phyloP scores from a whole-genome alignment of 2,329 filamentous ascomycete genomes.

The Tolypocladium nubicola region DNA sequence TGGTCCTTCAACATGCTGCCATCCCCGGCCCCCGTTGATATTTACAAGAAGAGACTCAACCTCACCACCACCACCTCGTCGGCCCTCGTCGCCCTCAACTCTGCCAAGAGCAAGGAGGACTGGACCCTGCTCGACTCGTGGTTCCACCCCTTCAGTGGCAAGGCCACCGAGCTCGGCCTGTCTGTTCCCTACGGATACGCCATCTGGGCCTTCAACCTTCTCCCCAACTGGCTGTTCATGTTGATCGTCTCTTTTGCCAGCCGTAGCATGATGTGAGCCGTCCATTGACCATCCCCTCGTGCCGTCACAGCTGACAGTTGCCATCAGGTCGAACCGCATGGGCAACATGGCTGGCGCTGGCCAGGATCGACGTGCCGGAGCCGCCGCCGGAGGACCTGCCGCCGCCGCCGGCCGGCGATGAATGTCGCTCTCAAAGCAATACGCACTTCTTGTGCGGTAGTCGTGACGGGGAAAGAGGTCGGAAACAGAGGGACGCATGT shows the following conservation, averaged over 20 bases:
- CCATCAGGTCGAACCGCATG: conserved; percentile 26
- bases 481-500: not conserved
- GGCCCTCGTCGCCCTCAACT: conserved; percentile 49
- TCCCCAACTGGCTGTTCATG: conserved; percentile 73
- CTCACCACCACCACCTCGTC: conserved; percentile 55
- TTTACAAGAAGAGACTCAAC: conserved; percentile 59
- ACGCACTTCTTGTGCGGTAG: not conserved
- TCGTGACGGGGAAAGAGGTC: not conserved
- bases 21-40: conserved; percentile 49
- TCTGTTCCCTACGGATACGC: conserved; percentile 55
- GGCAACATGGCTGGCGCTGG: not conserved
- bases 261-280: conserved; percentile 62
- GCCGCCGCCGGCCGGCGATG: conserved; percentile 1
- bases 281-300: not conserved
- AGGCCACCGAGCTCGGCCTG: conserved; percentile 50
- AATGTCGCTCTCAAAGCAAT: not conserved
- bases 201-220: conserved; percentile 54
- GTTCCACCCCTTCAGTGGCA: conserved; percentile 69
- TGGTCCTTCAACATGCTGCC: conserved; percentile 61
- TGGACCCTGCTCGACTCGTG: conserved; percentile 45
- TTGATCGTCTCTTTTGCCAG: conserved; percentile 62
- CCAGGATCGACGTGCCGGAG: conserved; percentile 6
- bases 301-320: not conserved
- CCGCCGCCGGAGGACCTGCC: conserved; percentile 6
- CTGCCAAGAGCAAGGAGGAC: conserved; percentile 37